These are phyloP conservation scores for Syzygium aromaticum DNA, from an alignment of 345 rosid genomes.

Conservation along the genomic window DNA sequence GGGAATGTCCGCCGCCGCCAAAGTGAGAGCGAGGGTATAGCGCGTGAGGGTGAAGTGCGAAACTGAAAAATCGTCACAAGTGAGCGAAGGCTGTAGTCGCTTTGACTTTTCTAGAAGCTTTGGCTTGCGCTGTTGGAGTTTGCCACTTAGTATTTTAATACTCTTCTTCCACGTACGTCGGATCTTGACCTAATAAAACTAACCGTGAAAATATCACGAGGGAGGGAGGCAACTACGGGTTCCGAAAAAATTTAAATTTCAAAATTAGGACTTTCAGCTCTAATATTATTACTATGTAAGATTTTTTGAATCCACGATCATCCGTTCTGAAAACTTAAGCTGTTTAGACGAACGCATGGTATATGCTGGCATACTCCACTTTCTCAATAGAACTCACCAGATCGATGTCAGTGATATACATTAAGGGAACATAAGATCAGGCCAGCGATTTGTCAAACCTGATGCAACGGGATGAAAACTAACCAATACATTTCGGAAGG, in stretches of 20 bases:
- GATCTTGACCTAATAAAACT: too few species aligned
- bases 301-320: fast-evolving
- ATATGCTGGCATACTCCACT: background rate
- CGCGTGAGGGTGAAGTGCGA: background rate
- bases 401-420: background rate
- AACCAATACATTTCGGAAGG: background rate
- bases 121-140: background rate
- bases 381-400: too few species aligned
- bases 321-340: too few species aligned
- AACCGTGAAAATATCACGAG: too few species aligned
- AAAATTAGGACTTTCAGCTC: background rate
- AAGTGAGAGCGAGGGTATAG: background rate
- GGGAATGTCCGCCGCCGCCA: background rate
- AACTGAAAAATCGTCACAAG: background rate
- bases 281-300: fast-evolving
- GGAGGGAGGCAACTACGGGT: too few species aligned
- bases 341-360: too few species aligned
- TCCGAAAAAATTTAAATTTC: background rate
- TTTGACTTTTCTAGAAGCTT: background rate
- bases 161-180: too few species aligned
- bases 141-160: too few species aligned
- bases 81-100: background rate
- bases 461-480: background rate
- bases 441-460: background rate
- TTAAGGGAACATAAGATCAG: background rate